Evolutionary conservation across 1,284 basidiomycete species (phyloP).

Genomic region (Tilletia setariae): DNA sequence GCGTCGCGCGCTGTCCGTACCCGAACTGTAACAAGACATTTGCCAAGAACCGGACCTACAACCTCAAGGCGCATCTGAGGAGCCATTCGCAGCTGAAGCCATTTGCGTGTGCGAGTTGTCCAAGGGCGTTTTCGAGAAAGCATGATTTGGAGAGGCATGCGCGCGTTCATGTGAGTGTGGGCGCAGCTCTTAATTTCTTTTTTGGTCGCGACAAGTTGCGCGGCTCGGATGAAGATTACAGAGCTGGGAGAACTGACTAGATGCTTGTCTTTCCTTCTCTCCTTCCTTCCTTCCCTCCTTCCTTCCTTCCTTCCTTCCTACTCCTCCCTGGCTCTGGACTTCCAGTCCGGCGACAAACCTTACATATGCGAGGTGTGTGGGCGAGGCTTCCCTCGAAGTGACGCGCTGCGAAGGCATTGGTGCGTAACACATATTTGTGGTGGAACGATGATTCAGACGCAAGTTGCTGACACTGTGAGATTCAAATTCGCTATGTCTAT

Average conservation of each 20-base stretch:
- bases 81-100: constrained; percentile 48
- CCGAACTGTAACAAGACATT: constrained; percentile 50
- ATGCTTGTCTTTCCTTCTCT: background rate
- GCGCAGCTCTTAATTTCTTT: too few relatives aligned
- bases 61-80: constrained; percentile 47
- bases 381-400: constrained; percentile 51
- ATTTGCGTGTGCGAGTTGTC: constrained; percentile 48
- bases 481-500: background rate
- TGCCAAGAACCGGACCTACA: constrained; percentile 49
- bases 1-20: constrained; percentile 42
- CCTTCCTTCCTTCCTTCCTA: background rate
- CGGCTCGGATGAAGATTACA: background rate
- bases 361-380: constrained; percentile 51
- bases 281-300: background rate
- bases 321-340: background rate
- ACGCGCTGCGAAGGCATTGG: constrained; percentile 51
- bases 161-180: constrained; percentile 38
- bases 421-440: too few relatives aligned
- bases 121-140: constrained; percentile 49
- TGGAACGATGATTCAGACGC: too few relatives aligned
- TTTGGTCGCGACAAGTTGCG: too few relatives aligned
- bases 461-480: background rate
- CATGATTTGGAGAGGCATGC: constrained; percentile 53
- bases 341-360: constrained; percentile 48
- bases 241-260: background rate